phyloP scores from a whole-genome alignment of 768 basidiomycete species.

The Leccinum uliginosum region DNA sequence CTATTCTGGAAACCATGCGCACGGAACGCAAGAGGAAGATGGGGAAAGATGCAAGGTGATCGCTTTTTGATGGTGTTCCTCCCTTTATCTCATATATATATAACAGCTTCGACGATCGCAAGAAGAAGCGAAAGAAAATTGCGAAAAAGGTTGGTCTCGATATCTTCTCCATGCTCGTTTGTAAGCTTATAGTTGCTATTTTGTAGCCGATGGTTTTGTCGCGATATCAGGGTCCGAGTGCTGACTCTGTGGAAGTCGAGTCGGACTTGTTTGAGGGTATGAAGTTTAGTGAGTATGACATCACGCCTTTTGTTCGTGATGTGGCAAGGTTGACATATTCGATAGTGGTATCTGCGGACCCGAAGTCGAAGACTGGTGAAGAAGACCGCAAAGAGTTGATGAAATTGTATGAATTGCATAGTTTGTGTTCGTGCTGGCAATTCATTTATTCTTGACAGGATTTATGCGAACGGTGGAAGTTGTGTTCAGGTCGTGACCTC shows the following conservation, averaged over 20 bases:
- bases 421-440: neutral
- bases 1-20: conserved; percentile 54
- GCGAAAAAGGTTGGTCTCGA: conserved; percentile 26
- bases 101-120: conserved; percentile 31
- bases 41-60: conserved; percentile 54
- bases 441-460: conserved; percentile 38
- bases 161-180: neutral
- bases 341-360: conserved; percentile 71
- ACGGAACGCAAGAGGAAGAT: conserved; percentile 72
- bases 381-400: conserved; percentile 66
- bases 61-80: conserved; percentile 1
- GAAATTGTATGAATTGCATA: conserved; percentile 48
- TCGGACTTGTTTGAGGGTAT: conserved; percentile 67
- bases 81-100: neutral
- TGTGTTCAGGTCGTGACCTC: conserved; percentile 57
- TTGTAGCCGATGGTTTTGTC: conserved; percentile 55
- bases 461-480: conserved; percentile 65
- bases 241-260: conserved; percentile 55
- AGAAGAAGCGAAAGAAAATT: conserved; percentile 26
- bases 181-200: neutral
- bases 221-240: conserved; percentile 60
- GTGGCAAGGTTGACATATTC: neutral
- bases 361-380: conserved; percentile 61
- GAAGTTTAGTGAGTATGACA: conserved; percentile 65
- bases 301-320: neutral